Evolutionary conservation across 1,284 basidiomycete genomes (phyloP).

Genomic region (Bothia castanella): DNA sequence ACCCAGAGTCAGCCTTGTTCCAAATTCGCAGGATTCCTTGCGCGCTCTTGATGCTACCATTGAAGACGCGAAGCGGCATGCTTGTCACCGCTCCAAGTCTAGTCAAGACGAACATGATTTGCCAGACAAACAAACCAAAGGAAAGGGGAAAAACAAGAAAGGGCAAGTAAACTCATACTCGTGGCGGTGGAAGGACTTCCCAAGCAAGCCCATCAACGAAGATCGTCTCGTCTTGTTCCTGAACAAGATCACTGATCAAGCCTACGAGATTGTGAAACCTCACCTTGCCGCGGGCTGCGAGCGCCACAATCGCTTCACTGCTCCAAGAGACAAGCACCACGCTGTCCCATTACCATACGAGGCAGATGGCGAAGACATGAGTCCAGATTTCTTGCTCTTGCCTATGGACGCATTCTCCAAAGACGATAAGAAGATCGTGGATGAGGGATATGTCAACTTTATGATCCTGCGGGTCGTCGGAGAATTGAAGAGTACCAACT

Average conservation of each 20-base stretch:
- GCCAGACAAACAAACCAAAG: neutral
- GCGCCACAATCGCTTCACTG: neutral
- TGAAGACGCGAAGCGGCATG: neutral
- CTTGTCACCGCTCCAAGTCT: neutral
- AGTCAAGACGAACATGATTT: too few relatives aligned
- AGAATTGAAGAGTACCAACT: neutral
- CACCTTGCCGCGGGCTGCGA: neutral
- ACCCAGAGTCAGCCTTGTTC: too few relatives aligned
- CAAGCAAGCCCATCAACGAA: neutral
- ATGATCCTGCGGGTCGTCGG: neutral
- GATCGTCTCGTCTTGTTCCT: neutral
- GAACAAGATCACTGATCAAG: neutral
- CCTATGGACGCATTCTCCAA: neutral
- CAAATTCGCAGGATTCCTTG: neutral
- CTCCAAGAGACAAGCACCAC: neutral
- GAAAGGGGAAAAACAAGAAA: neutral
- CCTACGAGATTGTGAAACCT: neutral
- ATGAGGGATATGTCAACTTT: constrained; percentile 1
- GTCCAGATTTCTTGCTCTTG: constrained; percentile 1
- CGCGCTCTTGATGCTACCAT: neutral
- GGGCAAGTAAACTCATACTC: neutral
- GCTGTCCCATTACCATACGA: constrained; percentile 1
- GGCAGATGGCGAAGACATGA: neutral
- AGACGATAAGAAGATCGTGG: neutral
- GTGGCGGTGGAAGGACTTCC: neutral